Evolutionary conservation across 2,329 filamentous ascomycete species (phyloP).

Genomic region (Xylaria sp.): DNA sequence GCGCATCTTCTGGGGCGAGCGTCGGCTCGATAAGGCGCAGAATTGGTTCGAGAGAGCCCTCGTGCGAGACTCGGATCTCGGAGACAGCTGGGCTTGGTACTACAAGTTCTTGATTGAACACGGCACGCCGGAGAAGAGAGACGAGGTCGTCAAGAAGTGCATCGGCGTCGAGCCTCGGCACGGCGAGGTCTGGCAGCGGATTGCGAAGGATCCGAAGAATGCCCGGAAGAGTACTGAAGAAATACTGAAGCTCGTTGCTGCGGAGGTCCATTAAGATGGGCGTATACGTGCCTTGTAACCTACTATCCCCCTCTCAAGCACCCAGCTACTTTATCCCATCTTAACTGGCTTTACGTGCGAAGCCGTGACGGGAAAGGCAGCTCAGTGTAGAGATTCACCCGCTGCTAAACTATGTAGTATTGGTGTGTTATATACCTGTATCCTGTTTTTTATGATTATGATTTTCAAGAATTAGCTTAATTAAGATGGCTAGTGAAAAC

Average conservation of each 20-base stretch:
- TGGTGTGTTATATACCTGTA: constrained; percentile 17
- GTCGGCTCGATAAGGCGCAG: constrained; percentile 91
- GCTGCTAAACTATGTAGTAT: not conserved
- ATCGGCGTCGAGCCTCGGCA: constrained; percentile 87
- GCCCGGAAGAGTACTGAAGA: constrained; percentile 80
- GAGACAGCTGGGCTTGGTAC: constrained; percentile 98
- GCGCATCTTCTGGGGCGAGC: constrained; percentile 94
- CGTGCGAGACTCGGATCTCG: constrained; percentile 83
- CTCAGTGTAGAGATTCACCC: not conserved
- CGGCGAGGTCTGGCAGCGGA: constrained; percentile 88
- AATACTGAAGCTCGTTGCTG: constrained; percentile 81
- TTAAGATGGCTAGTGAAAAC: not conserved
- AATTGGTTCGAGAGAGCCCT: constrained; percentile 98
- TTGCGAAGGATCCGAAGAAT: constrained; percentile 88
- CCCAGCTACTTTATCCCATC: not conserved
- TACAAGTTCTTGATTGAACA: constrained; percentile 93
- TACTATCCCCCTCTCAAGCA: not conserved
- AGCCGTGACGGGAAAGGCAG: not conserved
- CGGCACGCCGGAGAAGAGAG: constrained; percentile 91
- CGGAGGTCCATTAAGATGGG: constrained; percentile 40
- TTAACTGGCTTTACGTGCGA: not conserved
- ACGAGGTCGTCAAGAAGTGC: constrained; percentile 84
- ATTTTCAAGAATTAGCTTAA: constrained; percentile 14
- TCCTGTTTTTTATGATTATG: constrained; percentile 17
- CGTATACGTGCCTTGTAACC: not conserved